Base-by-base conservation (phyloP, 2,329 filamentous ascomycete genomes). In the Trichoderma asperellum region DNA sequence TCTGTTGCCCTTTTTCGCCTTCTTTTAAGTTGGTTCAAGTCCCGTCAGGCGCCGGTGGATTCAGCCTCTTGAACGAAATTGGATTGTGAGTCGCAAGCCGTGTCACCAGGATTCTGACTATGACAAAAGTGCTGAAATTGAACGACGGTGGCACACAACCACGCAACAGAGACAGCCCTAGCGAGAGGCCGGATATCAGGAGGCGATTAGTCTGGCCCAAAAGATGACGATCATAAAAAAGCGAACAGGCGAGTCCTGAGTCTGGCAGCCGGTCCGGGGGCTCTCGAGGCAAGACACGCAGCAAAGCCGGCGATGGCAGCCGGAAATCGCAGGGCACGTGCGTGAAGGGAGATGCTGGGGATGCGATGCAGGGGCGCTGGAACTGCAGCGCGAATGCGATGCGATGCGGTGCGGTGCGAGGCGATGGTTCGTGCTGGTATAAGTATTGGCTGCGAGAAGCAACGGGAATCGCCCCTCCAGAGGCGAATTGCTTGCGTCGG, bases 271-370 rank as follows among this genome's bases (percentile, higher is more conserved):
- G 29, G 55, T 34, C 29, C 14, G 57, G 24, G 32, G 24, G 29
- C 40, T 43, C 40, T 47, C 64, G 56, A 67, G 37, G 40, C 55
- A 58, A 67, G 64, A 67, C 64, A 67, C 64, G 64, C 64, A 67
- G 53, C 53, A 43, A 37, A 47, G 53, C 40, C 32, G 53, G 35
- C 35, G 52, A 35, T 32, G 32, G 27, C n/a, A 12, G 62, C 24
- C 27, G 27, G 35, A 27, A 40, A 35, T 64, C 57, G 59, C 47
- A 70, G 53, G 69, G 65, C 69, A 70, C 69, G 69, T 70, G 69
- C 69, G 57, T 68, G 52, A 70, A 70, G 69, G 69, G 64, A 70
- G 69, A 62, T 68, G 69, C 69, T 68, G 69, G 69, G 69, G 69
- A 55, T 43, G 60, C 49, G 69, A 55, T 43, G 60, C 49, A 58